A percentile compares a stretch with the other conserved stretches of the same genome.
phyloP scores from a whole-genome alignment of 2,329 filamentous ascomycete species.

The Xylariaceae sp. region DNA sequence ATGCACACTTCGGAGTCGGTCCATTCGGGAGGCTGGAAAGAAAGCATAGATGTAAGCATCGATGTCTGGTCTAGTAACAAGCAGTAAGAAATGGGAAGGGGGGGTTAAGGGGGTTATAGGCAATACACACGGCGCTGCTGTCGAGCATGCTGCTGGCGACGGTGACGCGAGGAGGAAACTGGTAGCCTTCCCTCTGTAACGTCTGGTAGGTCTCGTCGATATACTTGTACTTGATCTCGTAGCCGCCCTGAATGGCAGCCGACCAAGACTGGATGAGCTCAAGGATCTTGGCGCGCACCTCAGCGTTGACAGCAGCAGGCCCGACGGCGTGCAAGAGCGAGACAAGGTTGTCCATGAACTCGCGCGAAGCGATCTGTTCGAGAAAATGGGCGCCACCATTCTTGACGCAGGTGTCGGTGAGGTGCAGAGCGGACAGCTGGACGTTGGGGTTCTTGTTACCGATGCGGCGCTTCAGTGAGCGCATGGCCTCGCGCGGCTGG shows the following conservation, averaged over 20 bases:
- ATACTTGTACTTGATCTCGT: conserved; percentile 79
- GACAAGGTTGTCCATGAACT: conserved; percentile 97
- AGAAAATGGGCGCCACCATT: conserved; percentile 96
- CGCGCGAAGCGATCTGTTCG: conserved; percentile 87
- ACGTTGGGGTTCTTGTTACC: conserved; percentile 97
- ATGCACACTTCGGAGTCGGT: conserved; percentile 97
- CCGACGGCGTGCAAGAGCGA: conserved; percentile 83
- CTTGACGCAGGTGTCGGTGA: conserved; percentile 97
- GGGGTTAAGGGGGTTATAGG: neutral
- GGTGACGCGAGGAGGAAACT: conserved; percentile 80
- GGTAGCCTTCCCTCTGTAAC: conserved; percentile 79
- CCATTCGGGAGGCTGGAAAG: conserved; percentile 83
- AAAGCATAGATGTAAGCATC: no score
- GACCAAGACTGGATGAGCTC: conserved; percentile 95
- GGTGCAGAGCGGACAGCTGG: conserved; percentile 89
- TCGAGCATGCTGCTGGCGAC: conserved; percentile 98
- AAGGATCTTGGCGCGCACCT: conserved; percentile 85
- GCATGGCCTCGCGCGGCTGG: conserved; percentile 96
- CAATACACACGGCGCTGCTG: conserved; percentile 75
- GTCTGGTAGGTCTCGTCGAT: conserved; percentile 82
- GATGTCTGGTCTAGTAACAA: neutral
- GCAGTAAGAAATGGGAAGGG: conserved; percentile 11
- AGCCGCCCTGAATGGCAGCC: conserved; percentile 77
- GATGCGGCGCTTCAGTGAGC: conserved; percentile 87
- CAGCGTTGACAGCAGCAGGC: conserved; percentile 68